phyloP scores from a whole-genome alignment of 129 eudicot genomes.

The Chrysanthemum lavandulifolium region DNA sequence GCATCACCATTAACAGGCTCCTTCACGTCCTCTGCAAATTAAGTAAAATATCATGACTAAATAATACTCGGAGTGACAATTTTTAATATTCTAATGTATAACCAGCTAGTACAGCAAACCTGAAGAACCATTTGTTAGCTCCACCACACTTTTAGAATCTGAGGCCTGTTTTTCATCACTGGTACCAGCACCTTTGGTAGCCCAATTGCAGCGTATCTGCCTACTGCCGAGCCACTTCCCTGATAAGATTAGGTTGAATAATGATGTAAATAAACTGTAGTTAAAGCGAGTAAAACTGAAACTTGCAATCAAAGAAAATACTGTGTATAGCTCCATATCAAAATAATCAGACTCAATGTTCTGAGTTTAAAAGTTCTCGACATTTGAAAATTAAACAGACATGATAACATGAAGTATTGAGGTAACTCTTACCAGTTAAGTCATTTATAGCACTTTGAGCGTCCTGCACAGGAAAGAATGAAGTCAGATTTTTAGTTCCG shows the following conservation, averaged over 20 bases:
- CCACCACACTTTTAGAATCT: slow-evolving; percentile 86
- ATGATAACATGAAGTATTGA: neutral
- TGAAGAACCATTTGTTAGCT: slow-evolving; percentile 65
- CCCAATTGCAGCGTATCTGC: slow-evolving; percentile 98
- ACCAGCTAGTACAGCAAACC: slow-evolving; percentile 13
- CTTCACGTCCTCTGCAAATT: slow-evolving; percentile 76
- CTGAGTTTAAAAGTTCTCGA: neutral
- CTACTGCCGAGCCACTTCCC: slow-evolving; percentile 98
- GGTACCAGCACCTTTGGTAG: slow-evolving; percentile 86
- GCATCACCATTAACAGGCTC: slow-evolving; percentile 70
- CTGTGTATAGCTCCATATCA: neutral
- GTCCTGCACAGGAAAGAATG: no score
- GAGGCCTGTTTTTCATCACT: slow-evolving; percentile 77
- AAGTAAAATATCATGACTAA: slow-evolving; percentile 1
- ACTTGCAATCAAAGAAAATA: neutral
- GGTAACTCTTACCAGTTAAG: slow-evolving; percentile 58
- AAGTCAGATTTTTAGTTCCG: no score
- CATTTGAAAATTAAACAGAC: neutral
- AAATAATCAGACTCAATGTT: neutral
- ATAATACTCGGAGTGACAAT: slow-evolving; percentile 8
- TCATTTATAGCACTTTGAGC: slow-evolving; percentile 96
- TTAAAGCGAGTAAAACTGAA: slow-evolving; percentile 3
- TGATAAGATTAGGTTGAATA: slow-evolving; percentile 20
- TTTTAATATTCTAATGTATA: slow-evolving; percentile 24
- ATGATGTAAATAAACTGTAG: slow-evolving; percentile 8